Percentiles rank a stretch among this genome's conserved stretches.
These are phyloP conservation scores for Protomyces pachydermus DNA, from an alignment of 1,139 yeast species.

Conservation along the genomic window DNA sequence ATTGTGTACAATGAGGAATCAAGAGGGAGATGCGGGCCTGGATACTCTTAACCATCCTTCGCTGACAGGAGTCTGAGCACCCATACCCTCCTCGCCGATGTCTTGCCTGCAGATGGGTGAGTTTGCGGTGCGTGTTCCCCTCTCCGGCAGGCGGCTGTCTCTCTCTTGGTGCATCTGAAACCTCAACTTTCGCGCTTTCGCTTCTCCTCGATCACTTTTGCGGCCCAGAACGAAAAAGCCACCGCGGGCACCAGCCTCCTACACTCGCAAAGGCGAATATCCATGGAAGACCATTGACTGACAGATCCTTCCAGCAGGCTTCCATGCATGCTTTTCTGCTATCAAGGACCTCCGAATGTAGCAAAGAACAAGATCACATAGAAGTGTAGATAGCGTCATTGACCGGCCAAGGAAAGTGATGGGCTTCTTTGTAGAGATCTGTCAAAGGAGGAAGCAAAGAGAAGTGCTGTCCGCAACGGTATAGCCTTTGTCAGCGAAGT, in stretches of 20 bases:
- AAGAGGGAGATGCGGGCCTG: neutral
- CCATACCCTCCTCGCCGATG: neutral
- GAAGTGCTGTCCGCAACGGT: no score
- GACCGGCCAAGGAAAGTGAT: neutral
- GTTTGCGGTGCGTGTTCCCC: neutral
- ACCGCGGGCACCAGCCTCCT: conserved; percentile 1
- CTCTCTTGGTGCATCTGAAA: neutral
- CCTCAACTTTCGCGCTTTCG: neutral
- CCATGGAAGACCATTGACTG: neutral
- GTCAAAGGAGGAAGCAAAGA: neutral
- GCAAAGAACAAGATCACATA: neutral
- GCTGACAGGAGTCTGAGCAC: neutral
- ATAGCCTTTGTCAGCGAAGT: no score
- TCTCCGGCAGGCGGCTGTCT: neutral
- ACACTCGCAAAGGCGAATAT: neutral
- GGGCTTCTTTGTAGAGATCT: neutral
- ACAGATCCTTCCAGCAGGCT: neutral
- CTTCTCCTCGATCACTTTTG: neutral
- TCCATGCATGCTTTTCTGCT: neutral
- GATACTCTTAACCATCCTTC: neutral
- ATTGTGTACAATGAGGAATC: neutral
- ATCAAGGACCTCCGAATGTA: neutral
- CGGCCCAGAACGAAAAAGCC: neutral
- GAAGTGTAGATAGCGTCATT: neutral
- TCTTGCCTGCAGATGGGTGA: neutral